Evolutionary conservation across 2,329 filamentous ascomycete species (phyloP).

Genomic region (Trichophyton rubrum): DNA sequence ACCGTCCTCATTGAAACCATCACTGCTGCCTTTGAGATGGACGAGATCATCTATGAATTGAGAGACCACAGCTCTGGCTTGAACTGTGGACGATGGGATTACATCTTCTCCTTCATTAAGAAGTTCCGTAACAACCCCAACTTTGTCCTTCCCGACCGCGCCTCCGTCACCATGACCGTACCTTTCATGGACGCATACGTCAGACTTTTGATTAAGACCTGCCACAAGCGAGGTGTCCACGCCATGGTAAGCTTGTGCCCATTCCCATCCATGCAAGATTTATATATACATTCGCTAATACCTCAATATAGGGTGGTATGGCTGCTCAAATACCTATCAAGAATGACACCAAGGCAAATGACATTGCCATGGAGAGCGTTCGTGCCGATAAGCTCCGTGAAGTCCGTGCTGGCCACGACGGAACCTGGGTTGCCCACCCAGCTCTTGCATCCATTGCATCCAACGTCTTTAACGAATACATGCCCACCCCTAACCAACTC

Average conservation of each 20-base stretch:
- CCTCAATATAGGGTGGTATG: conserved; percentile 57
- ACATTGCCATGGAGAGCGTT: conserved; percentile 85
- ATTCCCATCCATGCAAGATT: background rate
- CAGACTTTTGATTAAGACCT: conserved; percentile 94
- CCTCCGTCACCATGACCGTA: conserved; percentile 88
- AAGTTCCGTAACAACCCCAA: conserved; percentile 91
- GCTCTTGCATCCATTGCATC: conserved; percentile 76
- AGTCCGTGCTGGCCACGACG: conserved; percentile 88
- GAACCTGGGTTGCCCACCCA: conserved; percentile 94
- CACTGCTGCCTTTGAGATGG: conserved; percentile 96
- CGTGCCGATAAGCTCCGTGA: conserved; percentile 93
- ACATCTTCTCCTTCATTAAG: conserved; percentile 99
- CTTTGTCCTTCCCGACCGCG: conserved; percentile 88
- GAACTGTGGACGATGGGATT: conserved; percentile 98
- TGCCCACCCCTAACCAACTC: conserved; percentile 96
- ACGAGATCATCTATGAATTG: conserved; percentile 99
- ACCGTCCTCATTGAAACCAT: conserved; percentile 98
- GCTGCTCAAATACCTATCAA: conserved; percentile 98
- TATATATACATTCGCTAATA: background rate
- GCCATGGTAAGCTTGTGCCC: conserved; percentile 53
- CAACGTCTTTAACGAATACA: conserved; percentile 94
- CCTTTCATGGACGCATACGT: conserved; percentile 98
- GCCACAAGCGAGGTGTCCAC: conserved; percentile 91
- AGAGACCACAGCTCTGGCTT: conserved; percentile 90
- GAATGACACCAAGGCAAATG: conserved; percentile 79